A percentile compares a stretch with the other conserved stretches of the same genome.
Conservation (phyloP, 306 rosid species). For the Acacia crassicarpa region DNA sequence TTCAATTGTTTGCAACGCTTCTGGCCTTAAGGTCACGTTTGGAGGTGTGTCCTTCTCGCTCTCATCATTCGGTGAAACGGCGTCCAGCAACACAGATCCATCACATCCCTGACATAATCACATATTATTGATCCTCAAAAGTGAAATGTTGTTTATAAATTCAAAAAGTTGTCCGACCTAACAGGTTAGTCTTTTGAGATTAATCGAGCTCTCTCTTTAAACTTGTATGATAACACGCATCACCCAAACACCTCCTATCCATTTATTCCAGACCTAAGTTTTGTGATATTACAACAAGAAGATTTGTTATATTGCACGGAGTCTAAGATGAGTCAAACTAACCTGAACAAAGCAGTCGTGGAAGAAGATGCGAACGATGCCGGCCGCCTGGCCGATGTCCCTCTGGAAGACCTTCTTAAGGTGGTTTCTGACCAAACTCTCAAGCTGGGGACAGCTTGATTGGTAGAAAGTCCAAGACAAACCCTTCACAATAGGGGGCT, state of each 20-base stretch:
- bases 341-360: conserved; percentile 71
- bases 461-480: conserved; percentile 38
- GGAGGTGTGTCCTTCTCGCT: conserved; percentile 37
- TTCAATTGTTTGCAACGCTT: conserved; percentile 49
- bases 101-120: conserved; percentile 52
- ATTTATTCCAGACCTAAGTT: not conserved
- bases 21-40: conserved; percentile 40
- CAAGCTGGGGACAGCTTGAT: conserved; percentile 45
- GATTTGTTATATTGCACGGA: not conserved
- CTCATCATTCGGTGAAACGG: conserved; percentile 36
- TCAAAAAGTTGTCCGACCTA: too few species aligned
- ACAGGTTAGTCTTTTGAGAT: too few species aligned
- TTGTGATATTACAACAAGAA: not conserved
- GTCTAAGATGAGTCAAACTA: not conserved
- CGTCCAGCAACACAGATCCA: conserved; percentile 55
- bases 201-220: too few species aligned
- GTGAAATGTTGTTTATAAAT: too few species aligned
- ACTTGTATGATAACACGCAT: too few species aligned
- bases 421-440: conserved; percentile 37
- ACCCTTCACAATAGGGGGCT: conserved; percentile 34
- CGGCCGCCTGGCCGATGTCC: conserved; percentile 56
- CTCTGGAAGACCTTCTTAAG: conserved; percentile 41
- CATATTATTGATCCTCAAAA: not conserved
- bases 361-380: conserved; percentile 56
- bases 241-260: not conserved